Base-by-base conservation (phyloP, 768 basidiomycete species). In the Termitomyces sp. region DNA sequence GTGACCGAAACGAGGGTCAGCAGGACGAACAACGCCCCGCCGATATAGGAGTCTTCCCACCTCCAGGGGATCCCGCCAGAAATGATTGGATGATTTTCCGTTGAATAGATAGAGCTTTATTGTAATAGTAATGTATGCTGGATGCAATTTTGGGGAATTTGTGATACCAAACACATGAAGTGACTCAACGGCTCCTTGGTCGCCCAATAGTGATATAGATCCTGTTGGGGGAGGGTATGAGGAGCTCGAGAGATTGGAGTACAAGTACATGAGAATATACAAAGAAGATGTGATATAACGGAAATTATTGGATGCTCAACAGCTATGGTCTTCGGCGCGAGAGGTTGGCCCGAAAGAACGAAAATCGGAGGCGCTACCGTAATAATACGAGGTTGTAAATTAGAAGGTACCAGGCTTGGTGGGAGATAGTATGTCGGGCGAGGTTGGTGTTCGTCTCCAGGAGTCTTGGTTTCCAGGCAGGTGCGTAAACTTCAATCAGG, bases 21-120 rank as follows among this genome's bases (percentile, higher is more conserved):
- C 78, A 80, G 56, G 75, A 66, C 7, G 68, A 70, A 29, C 69
- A 73, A 62, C 73, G 69, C 38, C 65, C 63, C 20, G 74, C 69
- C 33, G 73, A 78, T 56, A 62, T 63, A 18, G 84, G 84, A 0
- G 56, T 81, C 42, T 86, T 87, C 63, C 87, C 86, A 36, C 80
- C 79, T 13, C 77, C 78, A 38, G 85, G 78, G 15, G 84, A 88
- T 61, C 83, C 84, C 50, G 84, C 78, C 16, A 74, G 84, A 58
- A 74, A 79, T 58, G 86, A 88, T 16, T 88, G 86, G 86, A 76
- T 82, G 46, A 76, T 88, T 48, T 68, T 83, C 60, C 77, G 79
- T 63, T 84, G 75, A 60, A 56, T 60, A 43, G 61, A 16, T 61
- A 62, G 56, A 62, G 54, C 55, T 62, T 50, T 59, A 60, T 45